These are phyloP conservation scores for Epichloe aotearoae DNA, from an alignment of 2,329 filamentous ascomycete species.

Conservation along the genomic window DNA sequence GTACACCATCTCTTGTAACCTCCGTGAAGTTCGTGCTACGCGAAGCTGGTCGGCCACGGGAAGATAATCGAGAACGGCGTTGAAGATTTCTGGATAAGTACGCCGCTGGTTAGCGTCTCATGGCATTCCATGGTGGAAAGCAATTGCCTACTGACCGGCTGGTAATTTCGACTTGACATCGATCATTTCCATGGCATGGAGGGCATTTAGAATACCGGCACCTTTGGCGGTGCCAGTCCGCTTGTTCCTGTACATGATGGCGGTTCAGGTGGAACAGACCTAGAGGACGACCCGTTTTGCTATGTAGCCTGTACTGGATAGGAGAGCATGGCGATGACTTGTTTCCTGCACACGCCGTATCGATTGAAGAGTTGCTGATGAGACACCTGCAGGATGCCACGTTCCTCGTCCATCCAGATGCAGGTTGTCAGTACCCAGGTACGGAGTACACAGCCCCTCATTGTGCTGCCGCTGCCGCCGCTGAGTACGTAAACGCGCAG, in stretches of 20 bases:
- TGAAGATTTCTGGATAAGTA: constrained; percentile 60
- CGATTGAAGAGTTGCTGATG: neutral
- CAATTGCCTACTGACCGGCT: constrained; percentile 43
- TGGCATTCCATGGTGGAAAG: neutral
- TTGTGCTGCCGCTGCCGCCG: too few relatives aligned
- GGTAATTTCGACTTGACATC: constrained; percentile 67
- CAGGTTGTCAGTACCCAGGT: too few relatives aligned
- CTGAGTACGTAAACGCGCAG: too few relatives aligned
- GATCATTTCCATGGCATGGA: constrained; percentile 71
- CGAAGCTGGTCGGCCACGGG: constrained; percentile 73
- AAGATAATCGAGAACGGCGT: constrained; percentile 78
- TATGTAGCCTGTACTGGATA: neutral
- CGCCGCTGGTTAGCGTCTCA: constrained; percentile 1
- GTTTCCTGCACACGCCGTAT: neutral
- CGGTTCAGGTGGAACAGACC: neutral
- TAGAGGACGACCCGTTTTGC: constrained; percentile 2
- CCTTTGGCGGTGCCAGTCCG: constrained; percentile 25
- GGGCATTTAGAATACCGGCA: constrained; percentile 55
- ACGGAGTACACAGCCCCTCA: too few relatives aligned
- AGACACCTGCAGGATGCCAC: neutral
- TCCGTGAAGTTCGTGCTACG: constrained; percentile 71
- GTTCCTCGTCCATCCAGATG: too few relatives aligned
- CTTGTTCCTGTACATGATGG: constrained; percentile 30
- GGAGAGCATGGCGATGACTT: neutral
- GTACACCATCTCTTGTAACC: constrained; percentile 95